These are phyloP conservation scores for Stephania yunnanensis DNA, from an alignment of 164 flowering plant genomes.

Conservation along the genomic window DNA sequence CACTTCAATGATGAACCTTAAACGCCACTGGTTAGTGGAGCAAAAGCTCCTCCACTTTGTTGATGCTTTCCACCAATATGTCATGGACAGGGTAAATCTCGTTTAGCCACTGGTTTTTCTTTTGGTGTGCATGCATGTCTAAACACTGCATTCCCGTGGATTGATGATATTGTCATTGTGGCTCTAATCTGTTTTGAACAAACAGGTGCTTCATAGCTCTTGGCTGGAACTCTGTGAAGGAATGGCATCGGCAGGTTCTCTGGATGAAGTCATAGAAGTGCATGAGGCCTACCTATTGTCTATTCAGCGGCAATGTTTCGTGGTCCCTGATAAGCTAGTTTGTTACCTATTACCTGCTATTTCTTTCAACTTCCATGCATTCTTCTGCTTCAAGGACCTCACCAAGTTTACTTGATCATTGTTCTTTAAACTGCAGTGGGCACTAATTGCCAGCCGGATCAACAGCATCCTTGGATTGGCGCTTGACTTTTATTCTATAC, in stretches of 20 bases:
- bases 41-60: slow-evolving; percentile 97
- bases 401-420: neutral
- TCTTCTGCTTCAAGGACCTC: neutral
- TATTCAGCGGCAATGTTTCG: slow-evolving; percentile 93
- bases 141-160: neutral
- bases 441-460: slow-evolving; percentile 83
- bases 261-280: slow-evolving; percentile 96
- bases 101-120: no score
- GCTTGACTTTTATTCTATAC: slow-evolving; percentile 79
- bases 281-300: slow-evolving; percentile 89
- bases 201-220: slow-evolving; percentile 95
- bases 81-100: slow-evolving; percentile 87
- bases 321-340: slow-evolving; percentile 95
- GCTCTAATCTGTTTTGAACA: slow-evolving; percentile 20
- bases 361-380: slow-evolving; percentile 3
- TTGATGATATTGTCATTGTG: neutral
- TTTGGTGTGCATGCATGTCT: neutral
- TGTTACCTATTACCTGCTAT: neutral
- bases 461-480: slow-evolving; percentile 93
- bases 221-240: slow-evolving; percentile 96
- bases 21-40: slow-evolving; percentile 84
- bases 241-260: slow-evolving; percentile 78
- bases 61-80: slow-evolving; percentile 98
- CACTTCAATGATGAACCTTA: slow-evolving; percentile 34
- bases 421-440: slow-evolving; percentile 52